Evolutionary conservation across 2,329 filamentous ascomycete species (phyloP).

Genomic region (Kalmusia sp.): DNA sequence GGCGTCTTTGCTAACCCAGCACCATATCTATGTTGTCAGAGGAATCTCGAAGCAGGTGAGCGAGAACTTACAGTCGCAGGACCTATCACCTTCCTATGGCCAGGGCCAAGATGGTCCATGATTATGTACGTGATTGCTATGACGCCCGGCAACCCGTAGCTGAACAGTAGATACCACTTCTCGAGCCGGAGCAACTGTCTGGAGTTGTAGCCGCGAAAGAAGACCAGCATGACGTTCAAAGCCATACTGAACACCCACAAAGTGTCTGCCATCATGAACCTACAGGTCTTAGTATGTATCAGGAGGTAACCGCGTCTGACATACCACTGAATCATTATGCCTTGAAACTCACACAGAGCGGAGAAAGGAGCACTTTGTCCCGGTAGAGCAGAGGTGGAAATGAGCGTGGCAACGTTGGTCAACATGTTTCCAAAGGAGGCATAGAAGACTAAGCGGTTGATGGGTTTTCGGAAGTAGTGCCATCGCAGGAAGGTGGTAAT

Average conservation of each 20-base stretch:
- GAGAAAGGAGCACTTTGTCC: slow-evolving; percentile 43
- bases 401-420: slow-evolving; percentile 77
- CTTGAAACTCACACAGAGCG: slow-evolving; percentile 77
- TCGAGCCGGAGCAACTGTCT: slow-evolving; percentile 71
- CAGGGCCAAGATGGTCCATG: slow-evolving; percentile 57
- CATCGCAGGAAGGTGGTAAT: slow-evolving; percentile 74
- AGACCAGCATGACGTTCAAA: slow-evolving; percentile 81
- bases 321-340: slow-evolving; percentile 82
- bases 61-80: slow-evolving; percentile 65
- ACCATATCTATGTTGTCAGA: slow-evolving; percentile 68
- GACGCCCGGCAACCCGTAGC: slow-evolving; percentile 76
- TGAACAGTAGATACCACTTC: slow-evolving; percentile 70
- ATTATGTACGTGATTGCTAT: slow-evolving; percentile 74
- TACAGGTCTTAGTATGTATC: slow-evolving; percentile 45
- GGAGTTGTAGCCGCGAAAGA: slow-evolving; percentile 76
- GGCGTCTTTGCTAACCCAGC: slow-evolving; percentile 74
- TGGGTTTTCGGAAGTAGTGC: slow-evolving; percentile 79
- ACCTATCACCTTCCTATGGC: slow-evolving; percentile 70
- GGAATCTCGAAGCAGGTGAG: neutral
- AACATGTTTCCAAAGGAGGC: slow-evolving; percentile 83
- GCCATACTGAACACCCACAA: slow-evolving; percentile 82
- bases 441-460: slow-evolving; percentile 85
- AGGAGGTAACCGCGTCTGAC: slow-evolving; percentile 34
- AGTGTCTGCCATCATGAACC: slow-evolving; percentile 80
- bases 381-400: slow-evolving; percentile 67